Percentiles rank a stretch among this genome's conserved stretches.
phyloP scores from a whole-genome alignment of 352 stramenopile genomes.

The Pythium periplocum region DNA sequence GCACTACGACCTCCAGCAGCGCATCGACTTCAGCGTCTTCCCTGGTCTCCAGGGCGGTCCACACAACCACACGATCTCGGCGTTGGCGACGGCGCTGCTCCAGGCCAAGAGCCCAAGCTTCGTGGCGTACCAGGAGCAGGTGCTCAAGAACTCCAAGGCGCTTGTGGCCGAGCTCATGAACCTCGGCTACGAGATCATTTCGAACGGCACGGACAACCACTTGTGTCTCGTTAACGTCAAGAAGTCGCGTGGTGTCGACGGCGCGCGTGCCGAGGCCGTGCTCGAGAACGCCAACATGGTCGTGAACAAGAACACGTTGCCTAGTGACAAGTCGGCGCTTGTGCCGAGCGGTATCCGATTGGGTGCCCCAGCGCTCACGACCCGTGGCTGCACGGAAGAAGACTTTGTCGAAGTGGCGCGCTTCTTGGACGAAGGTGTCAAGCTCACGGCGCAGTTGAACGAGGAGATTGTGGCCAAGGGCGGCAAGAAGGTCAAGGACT shows the following conservation, averaged over 20 bases:
- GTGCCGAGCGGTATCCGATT: constrained; percentile 97
- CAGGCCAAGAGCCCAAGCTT: constrained; percentile 94
- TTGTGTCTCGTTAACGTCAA: constrained; percentile 97
- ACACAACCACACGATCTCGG: constrained; percentile 99
- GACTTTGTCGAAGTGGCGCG: constrained; percentile 94
- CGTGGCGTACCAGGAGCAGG: constrained; percentile 97
- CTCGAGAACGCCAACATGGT: constrained; percentile 97
- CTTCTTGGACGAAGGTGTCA: constrained; percentile 95
- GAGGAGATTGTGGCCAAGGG: constrained; percentile 70
- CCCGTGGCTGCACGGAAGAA: constrained; percentile 93
- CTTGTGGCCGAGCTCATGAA: constrained; percentile 87
- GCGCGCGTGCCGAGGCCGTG: constrained; percentile 94
- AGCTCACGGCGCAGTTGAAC: constrained; percentile 78
- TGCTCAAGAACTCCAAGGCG: constrained; percentile 88
- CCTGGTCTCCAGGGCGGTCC: constrained; percentile 97
- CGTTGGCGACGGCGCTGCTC: constrained; percentile 96
- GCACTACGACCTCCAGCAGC: constrained; percentile 95
- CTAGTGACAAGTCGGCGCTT: constrained; percentile 95
- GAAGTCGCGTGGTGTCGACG: constrained; percentile 89
- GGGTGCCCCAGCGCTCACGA: constrained; percentile 93
- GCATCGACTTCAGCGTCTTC: constrained; percentile 99
- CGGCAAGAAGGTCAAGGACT: constrained; percentile 33
- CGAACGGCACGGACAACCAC: constrained; percentile 98
- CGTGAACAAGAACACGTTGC: constrained; percentile 99
- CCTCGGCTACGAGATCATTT: constrained; percentile 95